Base-by-base conservation (phyloP, 257 asterid genomes). In the Salvia splendens region DNA sequence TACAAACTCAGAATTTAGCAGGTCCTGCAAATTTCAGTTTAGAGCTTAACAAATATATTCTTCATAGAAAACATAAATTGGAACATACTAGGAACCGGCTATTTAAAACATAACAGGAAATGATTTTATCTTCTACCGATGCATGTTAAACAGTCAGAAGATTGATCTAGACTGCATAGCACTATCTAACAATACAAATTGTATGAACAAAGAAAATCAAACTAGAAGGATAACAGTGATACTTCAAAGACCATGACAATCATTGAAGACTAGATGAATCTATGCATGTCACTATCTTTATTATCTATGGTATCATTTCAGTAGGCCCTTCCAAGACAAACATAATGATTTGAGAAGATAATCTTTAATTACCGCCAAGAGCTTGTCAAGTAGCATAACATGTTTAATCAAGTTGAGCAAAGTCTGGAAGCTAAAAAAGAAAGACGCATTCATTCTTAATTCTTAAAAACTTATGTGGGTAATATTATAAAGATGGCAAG, bases 1-100 rank as follows among this genome's bases (percentile, higher is more conserved):
- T 55, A 45, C 65, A 72, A 79, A 73, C 69, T 79, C 90, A 77
- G 79, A 68, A 74, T 54, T 71, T 30, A 70, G 82, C 65, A 70
- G 68, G 61, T 82, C 95, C 97, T 93, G 94, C 77, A 82, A 81
- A 74, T 66, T 69, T 69, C 28, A 62, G 56, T 53, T 63, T 24
- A 35, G 35, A 69, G 7, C 40, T 35, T 3, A 49, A 35, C 54
- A 64, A 24, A 1, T 24, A 24, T 24, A 24, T 24, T 24, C 30
- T 62, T 68, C 36, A 6, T 17, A 46, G 14, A 54, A 52, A 17
- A 47, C 38, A 59, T 15, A 45, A 51, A 14, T 36, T 14, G 65
- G 54, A 63, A 41, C 41, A 65, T 6, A 32, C 35, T 51, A 62
- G 61, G 50, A 73, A 76, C 30, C 30, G 1, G 42, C 24, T 64